Evolutionary conservation across 768 basidiomycete genomes (phyloP).

Genomic region (Leccinellum albellum): DNA sequence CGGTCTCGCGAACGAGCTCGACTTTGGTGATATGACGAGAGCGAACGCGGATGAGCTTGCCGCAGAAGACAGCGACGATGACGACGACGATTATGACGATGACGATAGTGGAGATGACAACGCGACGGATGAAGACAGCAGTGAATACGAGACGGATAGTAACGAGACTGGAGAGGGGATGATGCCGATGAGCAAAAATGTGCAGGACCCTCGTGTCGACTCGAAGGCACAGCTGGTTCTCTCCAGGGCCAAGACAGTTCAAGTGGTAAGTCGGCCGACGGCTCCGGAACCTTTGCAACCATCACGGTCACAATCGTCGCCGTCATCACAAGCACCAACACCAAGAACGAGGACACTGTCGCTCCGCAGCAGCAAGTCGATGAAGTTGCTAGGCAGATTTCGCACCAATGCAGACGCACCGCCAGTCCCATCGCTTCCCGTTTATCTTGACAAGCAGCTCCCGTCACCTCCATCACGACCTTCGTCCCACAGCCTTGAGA

Average conservation of each 20-base stretch:
- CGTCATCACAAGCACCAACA: conserved; percentile 1
- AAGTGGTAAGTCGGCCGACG: background rate
- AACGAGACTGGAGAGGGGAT: conserved; percentile 9
- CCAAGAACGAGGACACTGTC: conserved; percentile 38
- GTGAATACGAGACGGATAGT: conserved; percentile 32
- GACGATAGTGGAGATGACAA: conserved; percentile 43
- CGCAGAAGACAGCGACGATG: conserved; percentile 62
- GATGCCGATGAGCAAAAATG: conserved; percentile 10
- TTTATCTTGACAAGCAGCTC: conserved; percentile 39
- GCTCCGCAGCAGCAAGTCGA: conserved; percentile 45
- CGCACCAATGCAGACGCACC: conserved; percentile 36
- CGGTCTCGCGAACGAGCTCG: conserved; percentile 75
- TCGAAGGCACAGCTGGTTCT: background rate
- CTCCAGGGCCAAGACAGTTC: background rate
- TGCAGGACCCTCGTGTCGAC: background rate
- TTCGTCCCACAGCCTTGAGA: conserved; percentile 10
- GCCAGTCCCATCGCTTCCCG: conserved; percentile 38
- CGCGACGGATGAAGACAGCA: conserved; percentile 34
- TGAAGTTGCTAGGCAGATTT: conserved; percentile 29
- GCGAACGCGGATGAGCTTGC: conserved; percentile 80
- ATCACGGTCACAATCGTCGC: conserved; percentile 6
- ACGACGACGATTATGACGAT: conserved; percentile 36
- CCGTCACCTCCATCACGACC: conserved; percentile 32
- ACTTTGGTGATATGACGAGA: conserved; percentile 73
- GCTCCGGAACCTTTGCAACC: background rate